phyloP scores from a whole-genome alignment of 805 yeast genomes.

The Yarrowia divulgata region DNA sequence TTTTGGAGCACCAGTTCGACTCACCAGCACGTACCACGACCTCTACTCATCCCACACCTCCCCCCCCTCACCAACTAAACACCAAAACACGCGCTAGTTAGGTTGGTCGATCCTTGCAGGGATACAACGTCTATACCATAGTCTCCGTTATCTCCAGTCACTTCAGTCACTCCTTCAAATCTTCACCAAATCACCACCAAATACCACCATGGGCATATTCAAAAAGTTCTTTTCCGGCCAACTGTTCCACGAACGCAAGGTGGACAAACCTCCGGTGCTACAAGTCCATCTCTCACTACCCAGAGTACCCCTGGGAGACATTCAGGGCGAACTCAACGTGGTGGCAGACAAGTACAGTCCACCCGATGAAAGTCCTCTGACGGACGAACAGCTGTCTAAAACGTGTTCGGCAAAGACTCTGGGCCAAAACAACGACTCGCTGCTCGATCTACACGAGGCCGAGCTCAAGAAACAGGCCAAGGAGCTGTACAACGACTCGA shows the following conservation, averaged over 20 bases:
- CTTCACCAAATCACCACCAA: not conserved
- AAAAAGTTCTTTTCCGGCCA: conserved; percentile 31
- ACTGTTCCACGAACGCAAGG: conserved; percentile 30
- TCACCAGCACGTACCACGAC: too few species aligned
- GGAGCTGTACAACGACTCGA: conserved; percentile 26
- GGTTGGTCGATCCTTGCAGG: conserved; percentile 35
- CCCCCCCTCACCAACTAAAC: not conserved
- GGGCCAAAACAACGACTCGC: conserved; percentile 13
- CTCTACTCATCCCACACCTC: not conserved
- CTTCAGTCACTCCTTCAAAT: too few species aligned
- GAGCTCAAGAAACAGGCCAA: conserved; percentile 25
- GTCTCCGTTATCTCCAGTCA: too few species aligned
- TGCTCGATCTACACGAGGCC: conserved; percentile 23
- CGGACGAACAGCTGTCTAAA: not conserved
- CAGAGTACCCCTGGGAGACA: conserved; percentile 22
- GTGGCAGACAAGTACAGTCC: conserved; percentile 32
- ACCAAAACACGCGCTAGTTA: conserved; percentile 19
- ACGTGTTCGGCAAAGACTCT: not conserved
- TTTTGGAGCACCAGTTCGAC: too few species aligned
- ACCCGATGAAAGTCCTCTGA: not conserved
- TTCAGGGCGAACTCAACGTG: conserved; percentile 31
- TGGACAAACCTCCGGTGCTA: conserved; percentile 9
- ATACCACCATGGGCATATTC: conserved; percentile 17
- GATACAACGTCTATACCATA: not conserved
- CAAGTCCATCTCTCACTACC: conserved; percentile 26